A percentile compares a stretch with the other conserved stretches of the same genome.
These are phyloP conservation scores for Starmerella tilneyi DNA, from an alignment of 805 yeast genomes.

Conservation along the genomic window DNA sequence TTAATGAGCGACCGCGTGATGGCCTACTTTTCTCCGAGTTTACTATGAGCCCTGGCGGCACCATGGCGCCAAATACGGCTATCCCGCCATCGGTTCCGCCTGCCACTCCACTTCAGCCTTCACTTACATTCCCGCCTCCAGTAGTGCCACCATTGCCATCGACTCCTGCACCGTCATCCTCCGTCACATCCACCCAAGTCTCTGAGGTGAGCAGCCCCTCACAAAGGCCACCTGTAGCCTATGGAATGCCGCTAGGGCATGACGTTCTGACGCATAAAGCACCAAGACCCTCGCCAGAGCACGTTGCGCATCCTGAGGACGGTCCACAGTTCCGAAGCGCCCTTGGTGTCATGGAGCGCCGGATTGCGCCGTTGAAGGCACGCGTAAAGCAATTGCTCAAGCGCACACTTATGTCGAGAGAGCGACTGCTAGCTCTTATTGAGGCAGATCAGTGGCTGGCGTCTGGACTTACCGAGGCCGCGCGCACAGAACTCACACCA, in stretches of 20 bases:
- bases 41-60: constrained; percentile 6
- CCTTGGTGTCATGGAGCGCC: constrained; percentile 33
- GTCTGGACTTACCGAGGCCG: constrained; percentile 29
- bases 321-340: constrained; percentile 39
- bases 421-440: constrained; percentile 28
- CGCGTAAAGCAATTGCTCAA: constrained; percentile 34
- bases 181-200: constrained; percentile 24
- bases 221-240: constrained; percentile 7
- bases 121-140: neutral
- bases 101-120: neutral
- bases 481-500: constrained; percentile 29
- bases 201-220: constrained; percentile 26
- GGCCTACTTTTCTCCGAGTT: constrained; percentile 5
- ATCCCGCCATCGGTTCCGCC: neutral
- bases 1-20: constrained; percentile 10
- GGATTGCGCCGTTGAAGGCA: constrained; percentile 30
- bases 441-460: constrained; percentile 32
- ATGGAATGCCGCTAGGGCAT: constrained; percentile 16
- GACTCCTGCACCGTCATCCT: neutral
- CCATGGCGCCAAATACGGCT: constrained; percentile 1
- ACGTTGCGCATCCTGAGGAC: constrained; percentile 34
- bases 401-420: constrained; percentile 29
- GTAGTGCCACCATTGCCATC: neutral
- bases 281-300: constrained; percentile 27
- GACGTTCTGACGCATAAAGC: constrained; percentile 10